Base-by-base conservation (phyloP, 306 rosid genomes). In the Carpinus viminea region DNA sequence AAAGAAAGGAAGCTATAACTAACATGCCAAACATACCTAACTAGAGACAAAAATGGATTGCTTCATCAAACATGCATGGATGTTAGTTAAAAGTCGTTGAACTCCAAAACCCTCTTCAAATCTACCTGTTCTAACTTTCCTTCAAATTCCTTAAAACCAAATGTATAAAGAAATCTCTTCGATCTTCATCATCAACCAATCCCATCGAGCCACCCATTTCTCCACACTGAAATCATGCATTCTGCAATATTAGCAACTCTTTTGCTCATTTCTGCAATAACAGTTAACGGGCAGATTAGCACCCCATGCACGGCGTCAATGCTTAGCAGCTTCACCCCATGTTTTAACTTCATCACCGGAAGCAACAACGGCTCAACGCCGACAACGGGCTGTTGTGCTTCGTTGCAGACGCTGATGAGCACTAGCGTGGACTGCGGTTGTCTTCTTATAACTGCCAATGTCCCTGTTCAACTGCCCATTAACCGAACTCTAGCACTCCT, bases 251-350 rank as follows among this genome's bases (percentile, higher is more conserved):
- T 76, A 57, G 83, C 81, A 26, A 61, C 69, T 48, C 38, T 86
- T 65, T 18, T 83, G 8, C 38, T 87, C 38, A 53, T 77, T 20
- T 83, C 80, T 69, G 36, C 77, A 18, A 59, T 57, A 20, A 45
- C 68, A 20, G 92, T 84, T 26, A 18, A 73, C 48, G 83, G 87
- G 47, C 90, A 89, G 80, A 80, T 83, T 20, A 76, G 60, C 47
- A 83, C 87, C 0, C 86, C 98, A 13, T 92, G 98, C 88, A 88
- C 97, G 57, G 3, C 66, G 65, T 85, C 93, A 52, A 78, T 85
- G 92, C 77, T 88, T 11, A 82, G 85, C 72, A 91, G 71, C 77
- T 83, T 95, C 88, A 89, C 97, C 50, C 98, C 97, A 45, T 95
- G 99, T 78, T 78, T 89, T 45, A 92, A 88, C n/a, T 75, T 45